Evolutionary conservation across 768 basidiomycete genomes (phyloP).

Genomic region (Phallus indusiatus): DNA sequence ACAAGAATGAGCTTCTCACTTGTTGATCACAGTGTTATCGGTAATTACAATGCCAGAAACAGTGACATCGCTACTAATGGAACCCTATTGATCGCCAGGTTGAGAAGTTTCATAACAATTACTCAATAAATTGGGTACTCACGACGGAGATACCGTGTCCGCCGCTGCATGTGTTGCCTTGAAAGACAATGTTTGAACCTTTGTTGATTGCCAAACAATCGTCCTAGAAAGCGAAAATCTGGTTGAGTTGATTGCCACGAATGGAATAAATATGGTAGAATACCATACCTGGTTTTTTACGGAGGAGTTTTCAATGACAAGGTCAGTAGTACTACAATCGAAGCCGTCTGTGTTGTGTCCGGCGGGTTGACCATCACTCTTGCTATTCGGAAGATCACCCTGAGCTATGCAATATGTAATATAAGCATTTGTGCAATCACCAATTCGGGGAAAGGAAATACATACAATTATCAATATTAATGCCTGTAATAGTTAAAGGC

Average conservation of each 20-base stretch:
- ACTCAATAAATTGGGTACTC: slow-evolving; percentile 13
- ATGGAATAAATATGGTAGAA: too few relatives aligned
- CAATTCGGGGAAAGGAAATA: background rate
- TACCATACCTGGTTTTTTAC: slow-evolving; percentile 13
- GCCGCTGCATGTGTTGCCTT: slow-evolving; percentile 41
- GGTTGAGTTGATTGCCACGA: background rate
- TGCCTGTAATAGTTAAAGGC: slow-evolving; percentile 31
- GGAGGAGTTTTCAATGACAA: slow-evolving; percentile 11
- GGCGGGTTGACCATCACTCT: slow-evolving; percentile 39
- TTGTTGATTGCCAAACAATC: slow-evolving; percentile 52
- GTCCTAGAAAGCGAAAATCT: slow-evolving; percentile 26
- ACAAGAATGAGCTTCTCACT: slow-evolving; percentile 24
- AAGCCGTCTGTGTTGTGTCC: slow-evolving; percentile 26
- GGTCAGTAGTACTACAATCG: slow-evolving; percentile 15
- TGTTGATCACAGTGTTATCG: slow-evolving; percentile 46
- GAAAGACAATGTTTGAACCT: slow-evolving; percentile 27
- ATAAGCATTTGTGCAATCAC: slow-evolving; percentile 8
- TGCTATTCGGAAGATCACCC: slow-evolving; percentile 41
- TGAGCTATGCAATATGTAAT: slow-evolving; percentile 29
- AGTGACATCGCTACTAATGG: slow-evolving; percentile 35
- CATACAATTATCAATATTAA: slow-evolving; percentile 51
- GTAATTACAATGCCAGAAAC: slow-evolving; percentile 40
- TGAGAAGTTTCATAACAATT: slow-evolving; percentile 8
- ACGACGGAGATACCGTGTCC: slow-evolving; percentile 62
- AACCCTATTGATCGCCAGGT: slow-evolving; percentile 21